Percentiles rank a stretch among this genome's conserved stretches.
These are phyloP conservation scores for Anacardium occidentale DNA, from an alignment of 345 rosid genomes.

Conservation along the genomic window DNA sequence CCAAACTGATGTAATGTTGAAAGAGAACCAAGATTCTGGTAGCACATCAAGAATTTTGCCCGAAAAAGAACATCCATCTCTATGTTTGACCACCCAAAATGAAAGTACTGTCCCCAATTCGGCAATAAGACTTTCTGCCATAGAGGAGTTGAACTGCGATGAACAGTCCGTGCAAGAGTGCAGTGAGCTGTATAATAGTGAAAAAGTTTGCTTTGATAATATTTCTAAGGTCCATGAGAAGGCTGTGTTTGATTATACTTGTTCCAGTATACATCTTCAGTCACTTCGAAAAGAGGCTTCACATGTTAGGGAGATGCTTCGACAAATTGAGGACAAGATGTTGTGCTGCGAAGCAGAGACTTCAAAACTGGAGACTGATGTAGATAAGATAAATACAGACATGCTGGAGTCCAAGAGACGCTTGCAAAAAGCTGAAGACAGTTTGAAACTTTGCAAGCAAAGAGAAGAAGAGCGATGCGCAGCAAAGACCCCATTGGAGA, in stretches of 20 bases:
- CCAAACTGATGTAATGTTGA: neutral
- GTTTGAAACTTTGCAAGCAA: constrained; percentile 11
- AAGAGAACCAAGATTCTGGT: neutral
- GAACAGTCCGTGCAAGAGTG: constrained; percentile 27
- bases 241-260: constrained; percentile 24
- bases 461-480: constrained; percentile 21
- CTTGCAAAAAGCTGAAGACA: constrained; percentile 29
- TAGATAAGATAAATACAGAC: constrained; percentile 18
- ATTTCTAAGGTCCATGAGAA: no score
- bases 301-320: constrained; percentile 22
- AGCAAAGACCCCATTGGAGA: constrained; percentile 29
- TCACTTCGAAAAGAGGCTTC: constrained; percentile 29
- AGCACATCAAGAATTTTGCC: neutral
- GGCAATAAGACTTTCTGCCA: constrained; percentile 14
- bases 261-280: constrained; percentile 22
- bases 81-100: neutral
- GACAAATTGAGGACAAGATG: constrained; percentile 30
- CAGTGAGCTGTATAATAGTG: constrained; percentile 9
- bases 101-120: neutral
- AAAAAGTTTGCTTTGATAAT: constrained; percentile 21
- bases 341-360: constrained; percentile 38
- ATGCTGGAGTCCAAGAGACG: constrained; percentile 29
- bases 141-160: constrained; percentile 17
- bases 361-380: constrained; percentile 19
- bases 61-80: neutral